A percentile compares a stretch with the other conserved stretches of the same genome.
Conservation (phyloP, 2,329 filamentous ascomycete genomes). For the Exophiala viscosa region DNA sequence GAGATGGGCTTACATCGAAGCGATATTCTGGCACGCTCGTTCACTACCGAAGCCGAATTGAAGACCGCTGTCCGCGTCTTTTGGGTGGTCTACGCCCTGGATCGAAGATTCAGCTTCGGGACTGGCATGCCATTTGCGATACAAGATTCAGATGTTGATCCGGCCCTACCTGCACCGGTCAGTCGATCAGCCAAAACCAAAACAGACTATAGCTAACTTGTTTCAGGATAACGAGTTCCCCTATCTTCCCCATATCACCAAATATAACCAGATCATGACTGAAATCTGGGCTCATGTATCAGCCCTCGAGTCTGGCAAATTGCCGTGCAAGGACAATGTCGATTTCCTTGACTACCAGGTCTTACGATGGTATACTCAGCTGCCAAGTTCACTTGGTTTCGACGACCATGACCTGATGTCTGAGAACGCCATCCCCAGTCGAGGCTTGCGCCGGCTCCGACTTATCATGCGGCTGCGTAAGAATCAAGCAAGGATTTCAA, state of each 20-base stretch:
- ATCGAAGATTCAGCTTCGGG: conserved; percentile 84
- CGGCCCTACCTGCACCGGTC: conserved; percentile 73
- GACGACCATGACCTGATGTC: conserved; percentile 47
- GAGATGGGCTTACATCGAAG: conserved; percentile 77
- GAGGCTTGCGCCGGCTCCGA: conserved; percentile 66
- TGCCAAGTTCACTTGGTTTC: conserved; percentile 63
- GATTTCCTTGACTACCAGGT: conserved; percentile 78
- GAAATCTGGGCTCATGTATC: conserved; percentile 82
- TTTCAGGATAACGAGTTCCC: conserved; percentile 49
- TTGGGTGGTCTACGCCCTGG: conserved; percentile 82
- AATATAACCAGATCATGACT: conserved; percentile 75
- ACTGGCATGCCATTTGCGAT: conserved; percentile 82
- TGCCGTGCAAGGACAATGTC: conserved; percentile 69
- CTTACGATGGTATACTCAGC: conserved; percentile 76
- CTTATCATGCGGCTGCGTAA: conserved; percentile 81
- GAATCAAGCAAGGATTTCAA: conserved; percentile 85
- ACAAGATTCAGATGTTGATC: conserved; percentile 84
- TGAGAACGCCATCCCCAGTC: conserved; percentile 43
- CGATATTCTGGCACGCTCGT: conserved; percentile 65
- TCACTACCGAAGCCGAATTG: conserved; percentile 66
- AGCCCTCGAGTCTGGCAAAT: conserved; percentile 62
- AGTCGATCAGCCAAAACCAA: conserved; percentile 20
- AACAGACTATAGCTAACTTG: conserved; percentile 16
- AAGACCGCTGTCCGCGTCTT: conserved; percentile 68
- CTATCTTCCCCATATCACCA: conserved; percentile 79